These are phyloP conservation scores for Onygenales sp. DNA, from an alignment of 2,329 filamentous ascomycete species.

Conservation along the genomic window DNA sequence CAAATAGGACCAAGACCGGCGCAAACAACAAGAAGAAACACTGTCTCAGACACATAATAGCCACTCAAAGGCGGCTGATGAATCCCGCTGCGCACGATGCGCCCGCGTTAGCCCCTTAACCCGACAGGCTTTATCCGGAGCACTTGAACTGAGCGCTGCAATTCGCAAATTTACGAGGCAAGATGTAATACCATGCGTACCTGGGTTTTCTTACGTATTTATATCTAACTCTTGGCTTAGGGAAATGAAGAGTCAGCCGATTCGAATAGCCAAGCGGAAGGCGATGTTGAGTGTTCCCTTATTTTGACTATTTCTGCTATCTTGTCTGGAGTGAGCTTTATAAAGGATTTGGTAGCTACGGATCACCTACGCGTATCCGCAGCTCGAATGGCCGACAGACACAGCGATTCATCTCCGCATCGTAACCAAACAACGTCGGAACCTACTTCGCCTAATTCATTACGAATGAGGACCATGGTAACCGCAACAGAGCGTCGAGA, in stretches of 20 bases:
- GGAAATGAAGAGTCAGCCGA: neutral
- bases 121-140: conserved; percentile 10
- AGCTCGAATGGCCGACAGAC: too few relatives aligned
- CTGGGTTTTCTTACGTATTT: neutral
- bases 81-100: neutral
- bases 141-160: conserved; percentile 12
- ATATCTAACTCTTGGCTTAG: neutral
- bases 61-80: too few relatives aligned
- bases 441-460: too few relatives aligned
- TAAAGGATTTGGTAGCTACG: neutral
- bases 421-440: too few relatives aligned
- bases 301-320: neutral
- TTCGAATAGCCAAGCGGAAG: neutral
- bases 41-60: too few relatives aligned
- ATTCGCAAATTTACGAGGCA: conserved; percentile 1
- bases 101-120: conserved; percentile 5
- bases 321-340: neutral
- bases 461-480: too few relatives aligned
- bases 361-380: too few relatives aligned
- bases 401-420: too few relatives aligned
- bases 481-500: too few relatives aligned
- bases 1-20: too few relatives aligned
- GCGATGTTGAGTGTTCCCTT: neutral
- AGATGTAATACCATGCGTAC: neutral
- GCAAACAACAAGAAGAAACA: too few relatives aligned